Evolutionary conservation across 129 eudicot genomes (phyloP).

Genomic region (Glebionis coronaria): DNA sequence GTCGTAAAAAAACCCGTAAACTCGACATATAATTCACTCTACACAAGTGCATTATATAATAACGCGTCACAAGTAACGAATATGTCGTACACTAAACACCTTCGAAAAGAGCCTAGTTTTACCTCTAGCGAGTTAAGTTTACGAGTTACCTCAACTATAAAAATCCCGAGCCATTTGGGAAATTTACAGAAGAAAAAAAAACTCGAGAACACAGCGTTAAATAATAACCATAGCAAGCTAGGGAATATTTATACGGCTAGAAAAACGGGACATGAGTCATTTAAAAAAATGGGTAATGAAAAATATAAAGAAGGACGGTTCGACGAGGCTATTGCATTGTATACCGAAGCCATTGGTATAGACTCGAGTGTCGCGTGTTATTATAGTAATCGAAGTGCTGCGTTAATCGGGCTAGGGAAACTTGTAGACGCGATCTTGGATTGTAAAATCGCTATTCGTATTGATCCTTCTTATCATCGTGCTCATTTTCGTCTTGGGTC

Average conservation of each 20-base stretch:
- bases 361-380: constrained; percentile 57
- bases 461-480: constrained; percentile 63
- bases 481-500: constrained; percentile 79
- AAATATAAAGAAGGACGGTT: constrained; percentile 65
- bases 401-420: constrained; percentile 64
- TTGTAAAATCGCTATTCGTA: constrained; percentile 60
- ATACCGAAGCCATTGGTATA: constrained; percentile 59
- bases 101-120: constrained; percentile 45
- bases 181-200: constrained; percentile 41
- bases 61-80: constrained; percentile 44
- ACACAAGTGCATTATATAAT: constrained; percentile 21
- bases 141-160: constrained; percentile 1
- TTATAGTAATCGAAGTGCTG: constrained; percentile 80
- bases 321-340: constrained; percentile 65
- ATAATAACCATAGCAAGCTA: neutral
- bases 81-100: constrained; percentile 35
- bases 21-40: constrained; percentile 4
- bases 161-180: constrained; percentile 48
- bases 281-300: constrained; percentile 70
- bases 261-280: constrained; percentile 49
- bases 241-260: constrained; percentile 37
- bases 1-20: constrained; percentile 15
- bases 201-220: constrained; percentile 9
- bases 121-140: constrained; percentile 51
- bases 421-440: constrained; percentile 66